These are phyloP conservation scores for Lentinula lateritia DNA, from an alignment of 768 basidiomycete genomes.

Conservation along the genomic window DNA sequence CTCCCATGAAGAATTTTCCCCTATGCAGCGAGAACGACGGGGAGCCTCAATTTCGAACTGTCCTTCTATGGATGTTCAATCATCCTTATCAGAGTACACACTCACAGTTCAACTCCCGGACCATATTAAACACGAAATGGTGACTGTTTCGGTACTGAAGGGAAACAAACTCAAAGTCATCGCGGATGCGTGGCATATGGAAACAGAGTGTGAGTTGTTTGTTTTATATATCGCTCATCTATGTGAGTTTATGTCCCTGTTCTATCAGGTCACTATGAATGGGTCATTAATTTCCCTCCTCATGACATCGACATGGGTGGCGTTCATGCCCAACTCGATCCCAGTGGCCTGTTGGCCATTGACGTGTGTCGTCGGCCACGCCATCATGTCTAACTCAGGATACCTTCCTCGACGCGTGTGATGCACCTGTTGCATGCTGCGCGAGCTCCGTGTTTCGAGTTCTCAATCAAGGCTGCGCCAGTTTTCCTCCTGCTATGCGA, in stretches of 20 bases:
- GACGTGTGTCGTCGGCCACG: conserved; percentile 23
- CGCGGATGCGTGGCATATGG: conserved; percentile 60
- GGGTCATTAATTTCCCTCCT: conserved; percentile 51
- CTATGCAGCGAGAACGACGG: conserved; percentile 14
- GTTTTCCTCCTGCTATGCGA: no score
- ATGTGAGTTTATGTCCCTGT: conserved; percentile 4
- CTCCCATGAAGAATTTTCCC: conserved; percentile 4
- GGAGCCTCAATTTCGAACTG: conserved; percentile 21
- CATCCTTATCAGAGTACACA: conserved; percentile 33
- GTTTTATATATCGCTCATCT: neutral
- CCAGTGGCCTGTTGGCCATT: conserved; percentile 40
- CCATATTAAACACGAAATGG: conserved; percentile 49
- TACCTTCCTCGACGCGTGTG: no score
- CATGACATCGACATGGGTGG: conserved; percentile 50
- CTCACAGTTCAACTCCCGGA: conserved; percentile 45
- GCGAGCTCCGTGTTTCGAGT: neutral
- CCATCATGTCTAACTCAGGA: neutral
- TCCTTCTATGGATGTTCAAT: conserved; percentile 42
- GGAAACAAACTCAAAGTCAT: conserved; percentile 52
- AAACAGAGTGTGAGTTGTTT: conserved; percentile 46
- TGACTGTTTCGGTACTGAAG: conserved; percentile 55
- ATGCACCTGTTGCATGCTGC: neutral
- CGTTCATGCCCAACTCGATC: conserved; percentile 44
- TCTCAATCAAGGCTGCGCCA: no score
- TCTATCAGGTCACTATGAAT: conserved; percentile 52